A percentile compares a stretch with the other conserved stretches of the same genome.
Conservation (phyloP, 1,284 basidiomycete species). For the Peniophora sp. region DNA sequence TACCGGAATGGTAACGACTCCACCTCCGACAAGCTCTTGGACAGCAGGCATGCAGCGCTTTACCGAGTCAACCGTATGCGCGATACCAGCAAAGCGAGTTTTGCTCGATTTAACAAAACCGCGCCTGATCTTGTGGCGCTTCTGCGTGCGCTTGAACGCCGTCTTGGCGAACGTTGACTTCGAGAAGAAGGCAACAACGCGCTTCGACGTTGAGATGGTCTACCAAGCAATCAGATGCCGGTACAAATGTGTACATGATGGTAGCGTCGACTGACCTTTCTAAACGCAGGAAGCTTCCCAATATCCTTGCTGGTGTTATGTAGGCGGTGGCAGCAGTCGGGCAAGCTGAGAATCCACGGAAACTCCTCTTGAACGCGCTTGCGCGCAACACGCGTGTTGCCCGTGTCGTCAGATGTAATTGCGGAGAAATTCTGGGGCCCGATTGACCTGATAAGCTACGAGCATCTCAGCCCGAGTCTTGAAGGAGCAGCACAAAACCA, state of each 20-base stretch:
- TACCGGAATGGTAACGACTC: background rate
- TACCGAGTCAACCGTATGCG: conserved; percentile 13
- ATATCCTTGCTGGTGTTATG: conserved; percentile 23
- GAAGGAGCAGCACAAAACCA: background rate
- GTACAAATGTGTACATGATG: background rate
- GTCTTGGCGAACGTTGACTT: conserved; percentile 17
- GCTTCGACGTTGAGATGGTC: conserved; percentile 14
- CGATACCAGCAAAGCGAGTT: conserved; percentile 22
- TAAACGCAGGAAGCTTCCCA: conserved; percentile 15
- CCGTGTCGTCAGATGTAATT: conserved; percentile 23
- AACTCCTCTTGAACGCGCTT: conserved; percentile 12
- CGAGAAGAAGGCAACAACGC: conserved; percentile 16
- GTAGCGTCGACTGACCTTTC: no score
- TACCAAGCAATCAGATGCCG: conserved; percentile 8
- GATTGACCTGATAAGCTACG: conserved; percentile 15
- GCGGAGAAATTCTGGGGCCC: conserved; percentile 16
- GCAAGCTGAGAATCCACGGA: conserved; percentile 19
- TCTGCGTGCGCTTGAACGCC: conserved; percentile 11
- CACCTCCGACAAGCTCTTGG: background rate
- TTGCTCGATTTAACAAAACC: conserved; percentile 21
- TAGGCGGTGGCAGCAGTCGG: conserved; percentile 24
- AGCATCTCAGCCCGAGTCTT: no score
- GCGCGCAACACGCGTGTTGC: conserved; percentile 21
- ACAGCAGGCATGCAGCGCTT: conserved; percentile 15
- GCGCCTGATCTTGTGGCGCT: conserved; percentile 7